A percentile compares a stretch with the other conserved stretches of the same genome.
These are phyloP conservation scores for Waltergamsia citrina DNA, from an alignment of 2,329 filamentous ascomycete species.

Conservation along the genomic window DNA sequence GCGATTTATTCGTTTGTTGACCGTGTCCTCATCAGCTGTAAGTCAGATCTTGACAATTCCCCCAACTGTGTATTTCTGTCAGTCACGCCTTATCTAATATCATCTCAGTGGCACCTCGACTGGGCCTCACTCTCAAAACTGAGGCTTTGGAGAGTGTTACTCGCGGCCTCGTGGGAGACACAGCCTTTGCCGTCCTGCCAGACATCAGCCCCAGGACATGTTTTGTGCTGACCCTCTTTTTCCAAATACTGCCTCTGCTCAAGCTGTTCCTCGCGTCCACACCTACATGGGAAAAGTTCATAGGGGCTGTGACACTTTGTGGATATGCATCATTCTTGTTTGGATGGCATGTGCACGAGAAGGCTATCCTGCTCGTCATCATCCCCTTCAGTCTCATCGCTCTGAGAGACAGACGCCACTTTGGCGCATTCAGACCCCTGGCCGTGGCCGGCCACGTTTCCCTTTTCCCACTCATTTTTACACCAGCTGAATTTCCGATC, in stretches of 20 bases:
- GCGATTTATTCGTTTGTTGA: constrained; percentile 92
- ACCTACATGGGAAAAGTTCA: constrained; percentile 81
- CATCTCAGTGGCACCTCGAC: constrained; percentile 62
- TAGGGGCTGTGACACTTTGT: constrained; percentile 83
- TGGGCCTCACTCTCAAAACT: constrained; percentile 64
- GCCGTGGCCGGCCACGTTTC: constrained; percentile 93
- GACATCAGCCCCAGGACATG: constrained; percentile 74
- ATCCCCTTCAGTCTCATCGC: constrained; percentile 92
- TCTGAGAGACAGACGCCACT: constrained; percentile 78
- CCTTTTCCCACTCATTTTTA: constrained; percentile 89
- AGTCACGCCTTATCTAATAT: constrained; percentile 5
- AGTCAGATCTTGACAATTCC: constrained; percentile 20
- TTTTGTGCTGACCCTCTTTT: constrained; percentile 72
- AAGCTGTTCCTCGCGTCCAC: constrained; percentile 66
- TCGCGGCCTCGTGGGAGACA: constrained; percentile 85
- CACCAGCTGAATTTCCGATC: constrained; percentile 82
- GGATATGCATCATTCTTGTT: constrained; percentile 96
- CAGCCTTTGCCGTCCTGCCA: constrained; percentile 85
- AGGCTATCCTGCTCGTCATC: constrained; percentile 88
- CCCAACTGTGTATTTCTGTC: neutral
- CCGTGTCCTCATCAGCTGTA: constrained; percentile 71
- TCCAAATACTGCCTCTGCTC: constrained; percentile 69
- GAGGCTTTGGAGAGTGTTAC: constrained; percentile 83
- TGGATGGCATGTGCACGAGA: constrained; percentile 98
- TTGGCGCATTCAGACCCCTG: constrained; percentile 84